These are phyloP conservation scores for Didymella glomerata DNA, from an alignment of 2,329 filamentous ascomycete genomes.

Conservation along the genomic window DNA sequence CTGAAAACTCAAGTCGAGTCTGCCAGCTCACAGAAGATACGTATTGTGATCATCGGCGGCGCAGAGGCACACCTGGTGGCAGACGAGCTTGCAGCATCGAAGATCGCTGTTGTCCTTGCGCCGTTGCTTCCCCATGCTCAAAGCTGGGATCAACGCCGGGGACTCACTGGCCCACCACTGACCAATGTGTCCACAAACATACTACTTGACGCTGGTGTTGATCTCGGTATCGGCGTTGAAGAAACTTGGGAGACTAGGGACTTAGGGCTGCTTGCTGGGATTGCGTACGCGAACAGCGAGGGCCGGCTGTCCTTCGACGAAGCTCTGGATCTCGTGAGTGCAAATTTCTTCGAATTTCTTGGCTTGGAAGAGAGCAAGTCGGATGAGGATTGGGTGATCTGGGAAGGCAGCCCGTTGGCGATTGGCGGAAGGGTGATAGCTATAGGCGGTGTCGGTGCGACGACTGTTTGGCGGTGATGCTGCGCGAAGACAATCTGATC, in stretches of 20 bases:
- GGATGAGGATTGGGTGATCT: slow-evolving; percentile 65
- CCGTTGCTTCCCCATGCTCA: slow-evolving; percentile 65
- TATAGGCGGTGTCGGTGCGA: slow-evolving; percentile 17
- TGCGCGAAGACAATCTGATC: not conserved
- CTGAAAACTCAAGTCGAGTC: slow-evolving; percentile 66
- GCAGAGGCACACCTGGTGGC: slow-evolving; percentile 71
- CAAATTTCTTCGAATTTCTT: slow-evolving; percentile 66
- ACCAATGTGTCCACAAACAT: slow-evolving; percentile 69
- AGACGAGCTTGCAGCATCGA: slow-evolving; percentile 63
- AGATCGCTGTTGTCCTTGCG: slow-evolving; percentile 67
- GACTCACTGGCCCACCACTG: slow-evolving; percentile 70
- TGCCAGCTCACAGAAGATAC: slow-evolving; percentile 48
- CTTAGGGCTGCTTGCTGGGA: slow-evolving; percentile 67
- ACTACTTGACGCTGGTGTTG: slow-evolving; percentile 67
- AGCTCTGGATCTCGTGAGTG: slow-evolving; percentile 66
- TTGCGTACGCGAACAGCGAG: slow-evolving; percentile 65
- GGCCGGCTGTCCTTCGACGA: slow-evolving; percentile 63
- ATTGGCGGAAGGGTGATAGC: slow-evolving; percentile 62
- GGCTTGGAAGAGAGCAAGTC: slow-evolving; percentile 53
- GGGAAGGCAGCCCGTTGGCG: slow-evolving; percentile 69
- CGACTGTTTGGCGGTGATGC: slow-evolving; percentile 22
- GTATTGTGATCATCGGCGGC: slow-evolving; percentile 67
- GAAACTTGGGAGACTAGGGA: slow-evolving; percentile 71
- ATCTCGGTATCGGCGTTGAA: slow-evolving; percentile 65
- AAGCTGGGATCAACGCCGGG: slow-evolving; percentile 69